Conservation (phyloP, 164 flowering plant genomes). For the Aristolochia californica region DNA sequence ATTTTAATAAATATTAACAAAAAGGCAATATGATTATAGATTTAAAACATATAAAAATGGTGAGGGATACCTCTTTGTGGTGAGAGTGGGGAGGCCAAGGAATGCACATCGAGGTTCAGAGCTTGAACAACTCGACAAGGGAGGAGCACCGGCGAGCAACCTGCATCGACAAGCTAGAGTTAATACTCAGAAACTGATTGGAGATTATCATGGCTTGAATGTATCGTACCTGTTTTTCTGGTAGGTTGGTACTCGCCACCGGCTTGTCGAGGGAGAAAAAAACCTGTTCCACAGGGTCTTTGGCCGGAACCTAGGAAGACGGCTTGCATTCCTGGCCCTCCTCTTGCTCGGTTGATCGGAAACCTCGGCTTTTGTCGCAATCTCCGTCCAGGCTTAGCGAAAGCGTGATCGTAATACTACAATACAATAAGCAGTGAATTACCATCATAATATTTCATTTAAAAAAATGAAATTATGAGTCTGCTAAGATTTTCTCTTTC, state of each 20-base stretch:
- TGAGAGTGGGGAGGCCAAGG: constrained; percentile 33
- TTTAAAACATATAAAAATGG: background rate
- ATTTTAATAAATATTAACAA: no score
- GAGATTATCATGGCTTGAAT: no score
- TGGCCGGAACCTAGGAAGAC: constrained; percentile 44
- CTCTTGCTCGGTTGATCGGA: constrained; percentile 12
- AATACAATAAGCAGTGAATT: background rate
- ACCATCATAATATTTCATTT: background rate
- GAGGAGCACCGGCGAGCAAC: constrained; percentile 60
- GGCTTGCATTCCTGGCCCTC: constrained; percentile 82
- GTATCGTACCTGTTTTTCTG: constrained; percentile 49
- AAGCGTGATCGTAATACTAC: constrained; percentile 3
- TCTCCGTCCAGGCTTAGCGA: constrained; percentile 10
- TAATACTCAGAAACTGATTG: no score
- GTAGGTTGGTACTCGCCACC: constrained; percentile 26
- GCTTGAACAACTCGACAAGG: constrained; percentile 75
- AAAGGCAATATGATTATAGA: no score
- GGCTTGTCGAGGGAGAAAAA: constrained; percentile 55
- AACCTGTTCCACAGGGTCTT: constrained; percentile 67
- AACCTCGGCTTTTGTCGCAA: constrained; percentile 17
- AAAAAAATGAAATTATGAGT: background rate
- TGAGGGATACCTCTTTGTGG: constrained; percentile 29
- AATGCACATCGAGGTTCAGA: constrained; percentile 74
- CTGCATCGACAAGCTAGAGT: constrained; percentile 27
- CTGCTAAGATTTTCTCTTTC: no score